phyloP scores from a whole-genome alignment of 768 basidiomycete species.

The Rhizopogon salebrosus region DNA sequence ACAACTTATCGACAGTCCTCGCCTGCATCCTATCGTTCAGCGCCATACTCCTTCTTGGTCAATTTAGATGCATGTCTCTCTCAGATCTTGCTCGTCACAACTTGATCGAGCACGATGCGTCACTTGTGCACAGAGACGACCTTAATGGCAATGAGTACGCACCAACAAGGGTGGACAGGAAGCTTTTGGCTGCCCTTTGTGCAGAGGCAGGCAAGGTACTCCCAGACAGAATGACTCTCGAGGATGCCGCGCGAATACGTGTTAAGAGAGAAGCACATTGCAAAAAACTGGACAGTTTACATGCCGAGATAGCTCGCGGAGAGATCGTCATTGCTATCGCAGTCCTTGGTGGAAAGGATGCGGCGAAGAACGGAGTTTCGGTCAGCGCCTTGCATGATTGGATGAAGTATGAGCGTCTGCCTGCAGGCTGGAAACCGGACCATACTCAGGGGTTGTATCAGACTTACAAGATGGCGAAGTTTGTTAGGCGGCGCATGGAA shows the following conservation, averaged over 20 bases:
- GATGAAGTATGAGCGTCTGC: slow-evolving; percentile 48
- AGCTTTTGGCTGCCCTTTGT: slow-evolving; percentile 35
- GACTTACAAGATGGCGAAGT: slow-evolving; percentile 24
- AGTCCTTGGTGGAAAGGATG: slow-evolving; percentile 33
- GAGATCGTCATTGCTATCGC: slow-evolving; percentile 65
- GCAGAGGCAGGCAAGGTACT: slow-evolving; percentile 25
- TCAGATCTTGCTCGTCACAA: slow-evolving; percentile 43
- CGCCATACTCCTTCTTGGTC: slow-evolving; percentile 38
- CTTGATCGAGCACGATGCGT: slow-evolving; percentile 55
- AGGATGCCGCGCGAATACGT: slow-evolving; percentile 43
- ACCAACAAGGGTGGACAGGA: slow-evolving; percentile 32
- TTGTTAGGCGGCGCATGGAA: slow-evolving; percentile 23
- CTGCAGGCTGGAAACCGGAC: slow-evolving; percentile 30
- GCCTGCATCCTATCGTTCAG: slow-evolving; percentile 44
- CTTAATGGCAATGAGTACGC: slow-evolving; percentile 40
- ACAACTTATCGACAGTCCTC: slow-evolving; percentile 43
- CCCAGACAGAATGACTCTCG: slow-evolving; percentile 24
- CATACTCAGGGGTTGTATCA: slow-evolving; percentile 25
- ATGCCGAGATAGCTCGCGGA: slow-evolving; percentile 59
- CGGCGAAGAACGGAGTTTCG: slow-evolving; percentile 36
- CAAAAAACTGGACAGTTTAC: slow-evolving; percentile 36
- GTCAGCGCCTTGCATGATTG: slow-evolving; percentile 43
- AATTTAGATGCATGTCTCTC: slow-evolving; percentile 29
- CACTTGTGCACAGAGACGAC: slow-evolving; percentile 47
- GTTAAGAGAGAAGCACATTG: slow-evolving; percentile 45